Conservation (phyloP, 805 yeast genomes). For the Monosporozyma siamensis region DNA sequence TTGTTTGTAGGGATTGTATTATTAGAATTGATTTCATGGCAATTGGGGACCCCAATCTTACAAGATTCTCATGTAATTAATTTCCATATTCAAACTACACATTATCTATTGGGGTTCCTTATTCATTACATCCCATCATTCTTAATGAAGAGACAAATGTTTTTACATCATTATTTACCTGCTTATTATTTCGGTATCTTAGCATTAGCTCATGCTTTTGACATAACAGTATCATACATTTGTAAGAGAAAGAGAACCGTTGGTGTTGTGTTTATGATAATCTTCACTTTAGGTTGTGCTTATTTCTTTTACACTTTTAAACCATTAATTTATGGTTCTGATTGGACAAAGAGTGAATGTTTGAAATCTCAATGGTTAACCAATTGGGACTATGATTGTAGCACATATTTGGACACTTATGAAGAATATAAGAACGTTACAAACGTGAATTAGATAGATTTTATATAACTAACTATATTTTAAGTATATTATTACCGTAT, state of each 20-base stretch:
- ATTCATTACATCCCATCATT: conserved; percentile 67
- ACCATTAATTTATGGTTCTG: conserved; percentile 67
- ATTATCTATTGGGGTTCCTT: conserved; percentile 60
- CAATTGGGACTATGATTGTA: conserved; percentile 88
- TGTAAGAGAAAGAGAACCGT: conserved; percentile 35
- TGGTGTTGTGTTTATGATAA: conserved; percentile 38
- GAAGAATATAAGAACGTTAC: conserved; percentile 16
- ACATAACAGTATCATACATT: conserved; percentile 39
- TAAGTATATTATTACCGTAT: too few species aligned
- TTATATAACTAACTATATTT: too few species aligned
- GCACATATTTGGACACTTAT: conserved; percentile 34
- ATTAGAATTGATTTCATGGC: conserved; percentile 51
- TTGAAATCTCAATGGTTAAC: conserved; percentile 45
- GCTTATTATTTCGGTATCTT: conserved; percentile 81
- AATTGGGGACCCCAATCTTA: conserved; percentile 44
- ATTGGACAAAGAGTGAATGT: conserved; percentile 72
- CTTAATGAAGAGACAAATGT: conserved; percentile 87
- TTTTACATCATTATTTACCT: conserved; percentile 89
- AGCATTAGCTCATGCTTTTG: conserved; percentile 62
- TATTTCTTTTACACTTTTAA: conserved; percentile 52
- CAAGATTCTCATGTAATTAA: conserved; percentile 47
- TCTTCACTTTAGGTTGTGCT: conserved; percentile 41
- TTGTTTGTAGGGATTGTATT: conserved; percentile 40
- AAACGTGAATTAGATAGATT: neutral
- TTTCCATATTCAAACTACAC: conserved; percentile 54